Evolutionary conservation across 108 stramenopile genomes (phyloP).

Genomic region (Fragilaria crotonensis): DNA sequence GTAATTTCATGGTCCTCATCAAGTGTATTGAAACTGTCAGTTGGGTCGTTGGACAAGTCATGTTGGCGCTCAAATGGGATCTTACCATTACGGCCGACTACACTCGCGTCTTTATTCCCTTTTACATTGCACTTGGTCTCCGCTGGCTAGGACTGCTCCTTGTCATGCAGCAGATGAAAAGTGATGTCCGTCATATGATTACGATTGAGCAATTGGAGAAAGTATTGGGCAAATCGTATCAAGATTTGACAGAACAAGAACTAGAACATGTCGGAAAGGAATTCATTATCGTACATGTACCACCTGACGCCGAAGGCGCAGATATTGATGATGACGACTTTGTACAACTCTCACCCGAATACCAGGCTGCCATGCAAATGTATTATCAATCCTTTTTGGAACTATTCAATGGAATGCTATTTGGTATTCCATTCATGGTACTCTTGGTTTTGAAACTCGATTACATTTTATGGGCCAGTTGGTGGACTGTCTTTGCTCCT

Average conservation of each 20-base stretch:
- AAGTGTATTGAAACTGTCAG: constrained; percentile 30
- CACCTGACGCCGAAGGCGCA: constrained; percentile 28
- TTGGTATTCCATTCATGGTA: constrained; percentile 49
- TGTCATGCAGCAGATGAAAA: constrained; percentile 17
- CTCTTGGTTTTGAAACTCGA: constrained; percentile 62
- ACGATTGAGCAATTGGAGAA: constrained; percentile 46
- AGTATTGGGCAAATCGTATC: constrained; percentile 12
- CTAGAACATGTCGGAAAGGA: constrained; percentile 38
- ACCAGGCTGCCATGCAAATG: constrained; percentile 43
- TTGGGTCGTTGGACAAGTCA: constrained; percentile 33
- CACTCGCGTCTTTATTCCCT: constrained; percentile 21
- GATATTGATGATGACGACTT: constrained; percentile 18
- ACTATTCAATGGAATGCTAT: constrained; percentile 33
- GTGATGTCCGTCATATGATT: constrained; percentile 48
- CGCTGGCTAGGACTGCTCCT: constrained; percentile 24
- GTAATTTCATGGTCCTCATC: constrained; percentile 7
- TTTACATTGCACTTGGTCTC: constrained; percentile 19
- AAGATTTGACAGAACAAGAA: constrained; percentile 60
- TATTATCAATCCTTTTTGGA: constrained; percentile 25
- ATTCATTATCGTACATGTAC: constrained; percentile 44
- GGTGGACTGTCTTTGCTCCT: constrained; percentile 67
- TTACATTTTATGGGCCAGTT: constrained; percentile 37
- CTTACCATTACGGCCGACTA: constrained; percentile 15
- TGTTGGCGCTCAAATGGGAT: constrained; percentile 38
- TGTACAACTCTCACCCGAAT: constrained; percentile 60